Conservation (phyloP, 2,329 filamentous ascomycete species). For the Paramyrothecium roridum region DNA sequence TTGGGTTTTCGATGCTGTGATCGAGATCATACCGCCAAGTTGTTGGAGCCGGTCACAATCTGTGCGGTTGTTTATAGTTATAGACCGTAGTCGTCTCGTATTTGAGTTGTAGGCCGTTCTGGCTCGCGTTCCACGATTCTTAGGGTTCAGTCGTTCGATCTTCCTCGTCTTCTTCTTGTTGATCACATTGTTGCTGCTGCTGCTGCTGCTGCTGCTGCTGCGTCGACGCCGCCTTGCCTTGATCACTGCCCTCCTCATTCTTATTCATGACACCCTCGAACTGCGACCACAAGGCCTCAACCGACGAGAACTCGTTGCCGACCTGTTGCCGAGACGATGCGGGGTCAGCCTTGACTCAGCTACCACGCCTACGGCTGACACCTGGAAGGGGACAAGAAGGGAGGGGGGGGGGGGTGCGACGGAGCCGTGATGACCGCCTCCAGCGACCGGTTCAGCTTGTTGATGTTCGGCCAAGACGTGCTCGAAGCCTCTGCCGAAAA, state of each 20-base stretch:
- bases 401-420: slow-evolving; percentile 19
- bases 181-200: not conserved
- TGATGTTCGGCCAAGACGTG: slow-evolving; percentile 93
- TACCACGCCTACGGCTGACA: not conserved
- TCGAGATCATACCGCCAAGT: no score
- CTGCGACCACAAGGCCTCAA: slow-evolving; percentile 94
- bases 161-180: no score
- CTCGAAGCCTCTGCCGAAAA: no score
- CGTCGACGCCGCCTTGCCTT: slow-evolving; percentile 21
- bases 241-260: slow-evolving; percentile 36
- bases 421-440: slow-evolving; percentile 86
- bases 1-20: no score
- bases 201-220: slow-evolving; percentile 12
- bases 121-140: no score
- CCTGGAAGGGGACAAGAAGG: not conserved
- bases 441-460: slow-evolving; percentile 87
- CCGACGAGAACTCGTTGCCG: slow-evolving; percentile 94
- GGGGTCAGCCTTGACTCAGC: not conserved
- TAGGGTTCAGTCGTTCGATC: no score
- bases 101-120: no score
- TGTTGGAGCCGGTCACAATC: no score
- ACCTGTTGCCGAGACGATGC: no score
- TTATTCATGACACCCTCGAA: slow-evolving; percentile 96
- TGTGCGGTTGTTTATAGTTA: no score
- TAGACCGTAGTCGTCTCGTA: no score